phyloP scores from a whole-genome alignment of 768 basidiomycete species.

The Omphalotus guepiniiformis region DNA sequence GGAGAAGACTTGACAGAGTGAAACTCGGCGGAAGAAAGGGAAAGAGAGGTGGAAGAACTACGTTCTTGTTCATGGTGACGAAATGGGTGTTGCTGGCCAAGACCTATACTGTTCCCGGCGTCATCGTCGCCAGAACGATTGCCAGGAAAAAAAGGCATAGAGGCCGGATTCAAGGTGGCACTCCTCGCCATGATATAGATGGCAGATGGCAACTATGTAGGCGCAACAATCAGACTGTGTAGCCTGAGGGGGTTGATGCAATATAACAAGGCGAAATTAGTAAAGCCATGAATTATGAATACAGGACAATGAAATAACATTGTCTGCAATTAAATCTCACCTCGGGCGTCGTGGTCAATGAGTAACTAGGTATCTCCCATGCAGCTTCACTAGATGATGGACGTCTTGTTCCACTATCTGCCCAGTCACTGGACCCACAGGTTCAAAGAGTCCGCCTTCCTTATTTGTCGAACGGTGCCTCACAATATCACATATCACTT shows the following conservation, averaged over 20 bases:
- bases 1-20: conserved; percentile 70
- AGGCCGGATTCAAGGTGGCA: conserved; percentile 74
- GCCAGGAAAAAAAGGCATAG: conserved; percentile 81
- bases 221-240: conserved; percentile 16
- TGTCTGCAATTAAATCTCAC: too few species aligned
- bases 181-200: conserved; percentile 63
- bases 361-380: conserved; percentile 38
- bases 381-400: too few species aligned
- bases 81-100: conserved; percentile 39
- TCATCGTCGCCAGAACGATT: conserved; percentile 57
- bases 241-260: conserved; percentile 8
- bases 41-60: conserved; percentile 51
- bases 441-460: too few species aligned
- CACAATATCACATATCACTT: too few species aligned
- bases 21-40: conserved; percentile 59
- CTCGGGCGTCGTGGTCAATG: conserved; percentile 9
- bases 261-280: conserved; percentile 5
- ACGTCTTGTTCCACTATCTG: too few species aligned
- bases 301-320: conserved; percentile 6
- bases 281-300: conserved; percentile 4
- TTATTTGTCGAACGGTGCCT: too few species aligned
- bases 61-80: conserved; percentile 43
- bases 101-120: conserved; percentile 36
- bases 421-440: too few species aligned
- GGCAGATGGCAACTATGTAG: conserved; percentile 29